Conservation (phyloP, 345 rosid genomes). For the Camelina neglecta region DNA sequence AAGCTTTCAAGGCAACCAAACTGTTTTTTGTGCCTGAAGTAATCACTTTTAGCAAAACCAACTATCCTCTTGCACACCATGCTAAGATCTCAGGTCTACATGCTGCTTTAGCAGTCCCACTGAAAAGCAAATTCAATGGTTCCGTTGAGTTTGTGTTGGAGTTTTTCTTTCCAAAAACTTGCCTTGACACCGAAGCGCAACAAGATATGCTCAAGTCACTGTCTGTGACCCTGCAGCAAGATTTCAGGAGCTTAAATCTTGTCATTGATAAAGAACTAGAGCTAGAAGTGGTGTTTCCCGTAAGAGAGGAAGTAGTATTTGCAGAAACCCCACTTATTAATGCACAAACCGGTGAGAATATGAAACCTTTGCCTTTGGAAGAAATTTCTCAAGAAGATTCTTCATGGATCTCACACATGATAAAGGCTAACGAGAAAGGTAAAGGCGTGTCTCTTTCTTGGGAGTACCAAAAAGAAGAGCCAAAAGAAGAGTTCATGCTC, state of each 20-base stretch:
- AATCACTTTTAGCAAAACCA: conserved; percentile 67
- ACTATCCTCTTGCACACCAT: conserved; percentile 89
- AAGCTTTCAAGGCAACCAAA: conserved; percentile 60
- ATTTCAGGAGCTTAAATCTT: conserved; percentile 57
- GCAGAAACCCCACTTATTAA: conserved; percentile 37
- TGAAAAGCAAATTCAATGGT: conserved; percentile 54
- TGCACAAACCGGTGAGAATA: conserved; percentile 34
- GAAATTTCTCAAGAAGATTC: conserved; percentile 56
- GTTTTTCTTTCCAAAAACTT: conserved; percentile 77
- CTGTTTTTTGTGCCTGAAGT: conserved; percentile 72
- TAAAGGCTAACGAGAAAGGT: conserved; percentile 71
- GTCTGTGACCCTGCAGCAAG: conserved; percentile 55
- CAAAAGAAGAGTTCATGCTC: conserved; percentile 67
- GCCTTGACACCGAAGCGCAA: conserved; percentile 56
- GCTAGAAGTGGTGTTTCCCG: conserved; percentile 53
- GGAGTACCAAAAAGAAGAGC: conserved; percentile 67
- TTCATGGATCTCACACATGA: conserved; percentile 67
- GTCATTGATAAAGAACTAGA: conserved; percentile 60
- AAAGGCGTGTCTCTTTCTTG: conserved; percentile 66
- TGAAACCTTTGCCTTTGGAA: conserved; percentile 47
- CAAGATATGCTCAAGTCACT: conserved; percentile 56
- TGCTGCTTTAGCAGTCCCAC: conserved; percentile 81
- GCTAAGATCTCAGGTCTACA: conserved; percentile 76
- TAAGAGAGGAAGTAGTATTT: conserved; percentile 45
- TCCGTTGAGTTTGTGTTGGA: conserved; percentile 80